Conservation (phyloP, 2,329 filamentous ascomycete species). For the Verticillium nubilum region DNA sequence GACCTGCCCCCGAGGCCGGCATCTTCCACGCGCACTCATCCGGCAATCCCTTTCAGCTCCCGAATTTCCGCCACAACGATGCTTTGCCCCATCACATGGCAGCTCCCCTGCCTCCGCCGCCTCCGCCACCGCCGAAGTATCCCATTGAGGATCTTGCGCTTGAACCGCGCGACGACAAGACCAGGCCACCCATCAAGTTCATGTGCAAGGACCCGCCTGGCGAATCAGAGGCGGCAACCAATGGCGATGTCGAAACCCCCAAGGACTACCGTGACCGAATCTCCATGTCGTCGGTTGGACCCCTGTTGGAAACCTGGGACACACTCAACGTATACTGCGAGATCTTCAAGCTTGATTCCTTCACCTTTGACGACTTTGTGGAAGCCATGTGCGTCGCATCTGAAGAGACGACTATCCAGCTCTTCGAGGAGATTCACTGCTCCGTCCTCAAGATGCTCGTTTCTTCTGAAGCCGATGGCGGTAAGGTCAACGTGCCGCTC, state of each 20-base stretch:
- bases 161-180: constrained; percentile 57
- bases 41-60: constrained; percentile 42
- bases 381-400: constrained; percentile 78
- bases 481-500: constrained; percentile 72
- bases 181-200: constrained; percentile 73
- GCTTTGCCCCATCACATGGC: constrained; percentile 29
- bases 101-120: constrained; percentile 45
- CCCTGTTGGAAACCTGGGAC: constrained; percentile 88
- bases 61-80: constrained; percentile 36
- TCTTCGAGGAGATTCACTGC: constrained; percentile 89
- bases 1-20: constrained; percentile 32
- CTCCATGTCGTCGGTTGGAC: constrained; percentile 78
- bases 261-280: constrained; percentile 54
- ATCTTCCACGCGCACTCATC: constrained; percentile 30
- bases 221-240: constrained; percentile 26
- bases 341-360: constrained; percentile 89
- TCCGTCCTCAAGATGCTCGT: constrained; percentile 84
- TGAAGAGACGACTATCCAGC: constrained; percentile 68
- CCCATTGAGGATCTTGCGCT: constrained; percentile 92
- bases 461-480: constrained; percentile 66
- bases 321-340: constrained; percentile 98
- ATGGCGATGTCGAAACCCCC: constrained; percentile 8
- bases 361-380: constrained; percentile 94
- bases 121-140: constrained; percentile 79
- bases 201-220: constrained; percentile 61